Evolutionary conservation across 1,284 basidiomycete genomes (phyloP), one percentile per base, ranked within the genome.

Genomic region (Trichosporon coremiiforme): DNA sequence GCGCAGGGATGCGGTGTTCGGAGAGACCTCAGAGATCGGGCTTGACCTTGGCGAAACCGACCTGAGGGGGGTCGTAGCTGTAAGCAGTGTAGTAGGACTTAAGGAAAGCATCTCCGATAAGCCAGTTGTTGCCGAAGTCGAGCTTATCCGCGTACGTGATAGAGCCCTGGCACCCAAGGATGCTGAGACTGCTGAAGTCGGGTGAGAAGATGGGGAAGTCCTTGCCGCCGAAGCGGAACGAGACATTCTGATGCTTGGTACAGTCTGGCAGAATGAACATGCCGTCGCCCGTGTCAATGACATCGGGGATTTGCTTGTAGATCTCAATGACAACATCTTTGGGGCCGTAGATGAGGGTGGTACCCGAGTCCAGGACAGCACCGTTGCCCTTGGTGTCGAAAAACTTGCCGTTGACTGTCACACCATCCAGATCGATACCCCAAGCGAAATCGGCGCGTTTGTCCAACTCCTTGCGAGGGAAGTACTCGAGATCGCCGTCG

Each of bases 401-500:
- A 4, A 9, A 7, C 17, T 50, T 33, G 20, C 64, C 66, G 71
- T 69, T 66, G 67, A 69, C 41, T 4, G 38, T 47, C 17, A 63
- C 38, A 10, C 64, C 67, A 36, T 66, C 67, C 12, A 73, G 25
- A 6, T 57, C 33, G 55, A 67, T 31, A 38, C 35, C 38, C 69
- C 69, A 70, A 10, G 20, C 50, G 9, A 53, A 53, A 4, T 17
- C 3, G 10, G 50, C 25, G 22, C 50, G 50, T 2, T 20, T 4
- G 20, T 53, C 50, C 20, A 53, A 20, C 50, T 25, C 50, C 50
- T 53, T 53, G 50, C 50, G 50, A 68, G 91, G 85, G 73, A 87
- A 86, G 76, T 88, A 94, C 73, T 92, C 89, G 69, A 95, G 90
- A 50, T 88, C 84, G 10, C 92, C 92, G 0, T 88, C 88, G 82